A percentile compares a stretch with the other conserved stretches of the same genome.
phyloP scores from a whole-genome alignment of 208 protist species.

The Trichomonas gallinae region DNA sequence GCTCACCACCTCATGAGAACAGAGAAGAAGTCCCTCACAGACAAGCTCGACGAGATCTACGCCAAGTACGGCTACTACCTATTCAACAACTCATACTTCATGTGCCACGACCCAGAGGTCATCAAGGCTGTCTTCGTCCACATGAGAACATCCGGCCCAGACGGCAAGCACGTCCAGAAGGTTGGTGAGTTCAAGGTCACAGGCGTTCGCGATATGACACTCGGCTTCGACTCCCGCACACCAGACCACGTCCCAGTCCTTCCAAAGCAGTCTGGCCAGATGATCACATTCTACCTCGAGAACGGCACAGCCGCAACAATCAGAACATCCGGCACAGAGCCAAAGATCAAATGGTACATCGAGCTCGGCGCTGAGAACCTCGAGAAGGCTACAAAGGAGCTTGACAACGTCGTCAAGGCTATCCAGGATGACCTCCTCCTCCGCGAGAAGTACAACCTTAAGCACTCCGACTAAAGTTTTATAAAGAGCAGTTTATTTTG shows the following conservation, averaged over 20 bases:
- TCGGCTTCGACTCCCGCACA: neutral
- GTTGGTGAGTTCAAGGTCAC: neutral
- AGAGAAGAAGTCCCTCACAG: constrained; percentile 13
- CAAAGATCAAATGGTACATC: constrained; percentile 23
- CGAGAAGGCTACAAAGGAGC: neutral
- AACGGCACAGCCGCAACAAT: neutral
- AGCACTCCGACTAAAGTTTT: neutral
- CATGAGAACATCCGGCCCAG: neutral
- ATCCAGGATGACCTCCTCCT: neutral
- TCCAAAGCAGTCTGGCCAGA: neutral
- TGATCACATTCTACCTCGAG: constrained; percentile 18
- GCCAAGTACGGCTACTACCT: neutral
- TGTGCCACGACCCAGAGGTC: neutral
- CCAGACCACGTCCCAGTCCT: neutral
- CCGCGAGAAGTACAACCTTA: constrained; percentile 5
- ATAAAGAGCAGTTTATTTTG: too few relatives aligned
- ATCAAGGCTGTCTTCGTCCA: neutral
- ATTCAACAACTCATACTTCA: neutral
- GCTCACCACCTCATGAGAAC: neutral
- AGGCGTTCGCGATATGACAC: neutral
- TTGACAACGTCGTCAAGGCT: neutral
- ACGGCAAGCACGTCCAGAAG: neutral
- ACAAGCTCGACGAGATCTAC: constrained; percentile 20
- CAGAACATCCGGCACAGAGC: constrained; percentile 7
- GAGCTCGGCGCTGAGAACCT: neutral